phyloP scores from a whole-genome alignment of 495 filamentous ascomycete species.

The Aspergillus kassunensis region DNA sequence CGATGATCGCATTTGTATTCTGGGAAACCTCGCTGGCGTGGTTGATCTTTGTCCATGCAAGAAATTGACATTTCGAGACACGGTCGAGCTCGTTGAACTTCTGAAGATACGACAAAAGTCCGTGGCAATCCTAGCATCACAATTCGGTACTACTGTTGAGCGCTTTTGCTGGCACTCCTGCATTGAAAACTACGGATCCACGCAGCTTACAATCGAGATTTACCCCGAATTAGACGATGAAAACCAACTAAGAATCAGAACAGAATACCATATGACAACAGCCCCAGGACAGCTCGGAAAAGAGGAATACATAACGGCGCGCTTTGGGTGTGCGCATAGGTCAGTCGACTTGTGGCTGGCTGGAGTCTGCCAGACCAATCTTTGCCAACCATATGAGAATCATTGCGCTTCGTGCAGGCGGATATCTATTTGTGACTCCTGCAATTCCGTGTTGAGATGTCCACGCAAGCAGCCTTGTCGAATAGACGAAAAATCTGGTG shows the following conservation, averaged over 20 bases:
- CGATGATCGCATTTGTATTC: slow-evolving; percentile 34
- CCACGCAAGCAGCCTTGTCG: slow-evolving; percentile 34
- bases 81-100: slow-evolving; percentile 34
- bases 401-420: slow-evolving; percentile 38
- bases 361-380: slow-evolving; percentile 39
- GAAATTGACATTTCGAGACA: slow-evolving; percentile 45
- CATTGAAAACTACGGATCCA: slow-evolving; percentile 39
- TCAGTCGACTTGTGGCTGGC: slow-evolving; percentile 46
- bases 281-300: slow-evolving; percentile 39
- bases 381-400: slow-evolving; percentile 38
- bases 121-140: slow-evolving; percentile 22
- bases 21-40: slow-evolving; percentile 40
- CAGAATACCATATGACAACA: slow-evolving; percentile 41
- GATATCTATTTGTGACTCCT: slow-evolving; percentile 39
- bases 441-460: slow-evolving; percentile 36
- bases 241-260: slow-evolving; percentile 32
- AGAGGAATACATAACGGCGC: slow-evolving; percentile 41
- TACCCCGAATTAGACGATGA: slow-evolving; percentile 37
- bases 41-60: slow-evolving; percentile 47
- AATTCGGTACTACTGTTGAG: slow-evolving; percentile 29
- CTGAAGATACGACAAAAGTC: slow-evolving; percentile 32
- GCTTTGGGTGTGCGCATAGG: slow-evolving; percentile 46
- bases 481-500: slow-evolving; percentile 20
- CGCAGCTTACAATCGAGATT: slow-evolving; percentile 34
- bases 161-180: slow-evolving; percentile 46